Conservation (phyloP, 495 filamentous ascomycete species). For the Aspergillus baeticus region DNA sequence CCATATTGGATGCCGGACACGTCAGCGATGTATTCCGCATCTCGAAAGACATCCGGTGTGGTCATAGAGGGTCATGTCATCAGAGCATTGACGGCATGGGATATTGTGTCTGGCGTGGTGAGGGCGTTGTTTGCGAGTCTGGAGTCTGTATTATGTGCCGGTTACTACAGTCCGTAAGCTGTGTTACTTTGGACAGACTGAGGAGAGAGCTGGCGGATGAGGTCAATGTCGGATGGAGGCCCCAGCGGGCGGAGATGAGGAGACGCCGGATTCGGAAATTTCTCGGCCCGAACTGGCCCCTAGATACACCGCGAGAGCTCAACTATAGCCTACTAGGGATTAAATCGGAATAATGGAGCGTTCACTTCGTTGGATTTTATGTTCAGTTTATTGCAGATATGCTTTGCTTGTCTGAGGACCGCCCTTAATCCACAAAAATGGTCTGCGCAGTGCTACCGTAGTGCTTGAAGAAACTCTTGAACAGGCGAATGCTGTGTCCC, state of each 20-base stretch:
- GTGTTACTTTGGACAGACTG: neutral
- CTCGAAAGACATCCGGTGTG: constrained; percentile 49
- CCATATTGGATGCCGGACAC: constrained; percentile 43
- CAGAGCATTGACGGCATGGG: constrained; percentile 32
- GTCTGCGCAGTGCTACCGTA: constrained; percentile 77
- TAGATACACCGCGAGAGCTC: no score
- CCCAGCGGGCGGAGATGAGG: constrained; percentile 1
- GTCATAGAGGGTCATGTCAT: constrained; percentile 55
- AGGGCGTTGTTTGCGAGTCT: neutral
- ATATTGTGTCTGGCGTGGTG: neutral
- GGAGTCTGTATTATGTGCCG: neutral
- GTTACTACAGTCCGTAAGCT: neutral
- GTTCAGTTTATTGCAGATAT: neutral
- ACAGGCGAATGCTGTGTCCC: constrained; percentile 80
- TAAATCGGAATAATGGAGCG: no score
- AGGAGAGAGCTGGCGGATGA: constrained; percentile 12
- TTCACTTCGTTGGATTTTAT: neutral
- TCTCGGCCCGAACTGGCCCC: constrained; percentile 21
- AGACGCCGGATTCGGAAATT: constrained; percentile 21
- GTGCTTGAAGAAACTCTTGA: constrained; percentile 81
- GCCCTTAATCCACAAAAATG: constrained; percentile 68
- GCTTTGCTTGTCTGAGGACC: neutral
- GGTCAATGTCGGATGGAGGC: neutral
- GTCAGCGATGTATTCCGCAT: constrained; percentile 53
- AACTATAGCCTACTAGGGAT: no score